Conservation (phyloP, 495 filamentous ascomycete genomes). For the Penicillium roqueforti region DNA sequence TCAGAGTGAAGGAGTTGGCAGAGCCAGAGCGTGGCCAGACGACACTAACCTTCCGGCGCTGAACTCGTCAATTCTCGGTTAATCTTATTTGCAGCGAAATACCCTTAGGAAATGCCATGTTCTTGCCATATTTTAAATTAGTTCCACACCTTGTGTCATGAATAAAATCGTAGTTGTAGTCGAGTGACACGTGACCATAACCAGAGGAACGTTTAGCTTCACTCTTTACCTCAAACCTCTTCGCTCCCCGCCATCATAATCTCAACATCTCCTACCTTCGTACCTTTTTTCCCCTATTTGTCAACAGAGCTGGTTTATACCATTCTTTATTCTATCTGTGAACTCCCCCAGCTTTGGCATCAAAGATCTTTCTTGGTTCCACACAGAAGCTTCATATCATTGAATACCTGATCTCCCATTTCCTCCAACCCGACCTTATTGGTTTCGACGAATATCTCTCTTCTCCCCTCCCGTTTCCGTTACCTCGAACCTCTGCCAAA, state of each 20-base stretch:
- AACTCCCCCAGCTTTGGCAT: background rate
- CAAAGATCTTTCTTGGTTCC: background rate
- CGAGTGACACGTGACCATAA: background rate
- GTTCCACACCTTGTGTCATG: too few relatives aligned
- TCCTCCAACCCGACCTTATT: slow-evolving; percentile 1
- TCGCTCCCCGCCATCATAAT: slow-evolving; percentile 9
- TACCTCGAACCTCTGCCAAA: background rate
- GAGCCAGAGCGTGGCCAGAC: slow-evolving; percentile 57
- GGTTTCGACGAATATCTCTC: background rate
- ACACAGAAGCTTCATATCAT: background rate
- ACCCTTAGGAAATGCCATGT: background rate
- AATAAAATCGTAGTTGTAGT: too few relatives aligned
- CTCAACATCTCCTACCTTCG: background rate
- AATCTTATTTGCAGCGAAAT: background rate
- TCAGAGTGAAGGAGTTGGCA: slow-evolving; percentile 77
- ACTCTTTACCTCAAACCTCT: slow-evolving; percentile 6
- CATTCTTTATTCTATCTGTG: background rate
- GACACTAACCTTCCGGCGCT: slow-evolving; percentile 29
- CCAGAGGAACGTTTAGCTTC: slow-evolving; percentile 8
- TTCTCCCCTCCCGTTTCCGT: background rate
- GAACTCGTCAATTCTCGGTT: background rate
- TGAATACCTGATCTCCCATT: background rate
- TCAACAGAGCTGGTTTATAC: background rate
- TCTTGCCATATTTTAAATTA: background rate
- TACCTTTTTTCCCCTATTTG: background rate